phyloP scores from a whole-genome alignment of 192 early-diverging fungal species.

The Backusella macrospora region DNA sequence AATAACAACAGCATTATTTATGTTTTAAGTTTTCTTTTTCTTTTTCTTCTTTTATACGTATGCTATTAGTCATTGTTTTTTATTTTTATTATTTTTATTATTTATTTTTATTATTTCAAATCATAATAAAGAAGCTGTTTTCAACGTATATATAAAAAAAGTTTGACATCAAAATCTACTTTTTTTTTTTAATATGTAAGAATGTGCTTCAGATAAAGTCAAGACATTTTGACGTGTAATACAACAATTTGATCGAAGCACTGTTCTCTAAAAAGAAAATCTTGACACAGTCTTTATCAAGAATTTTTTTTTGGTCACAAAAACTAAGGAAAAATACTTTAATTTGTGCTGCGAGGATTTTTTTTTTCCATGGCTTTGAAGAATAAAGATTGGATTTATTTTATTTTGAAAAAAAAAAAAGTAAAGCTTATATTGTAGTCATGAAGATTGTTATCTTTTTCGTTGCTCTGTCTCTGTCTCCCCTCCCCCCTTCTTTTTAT shows the following conservation, averaged over 20 bases:
- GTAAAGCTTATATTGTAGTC: too few relatives aligned
- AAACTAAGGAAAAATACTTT: neutral
- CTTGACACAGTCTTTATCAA: slow-evolving; percentile 1
- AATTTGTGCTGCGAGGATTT: neutral
- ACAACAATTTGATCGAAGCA: neutral
- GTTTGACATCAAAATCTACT: neutral
- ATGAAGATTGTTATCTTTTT: neutral
- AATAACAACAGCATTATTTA: too few relatives aligned
- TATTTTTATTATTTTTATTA: neutral
- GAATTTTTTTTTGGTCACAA: neutral
- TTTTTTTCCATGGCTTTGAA: neutral
- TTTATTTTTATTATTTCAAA: neutral
- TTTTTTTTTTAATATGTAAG: neutral
- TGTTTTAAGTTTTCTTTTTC: too few relatives aligned
- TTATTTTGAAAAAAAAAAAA: neutral
- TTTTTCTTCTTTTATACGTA: neutral
- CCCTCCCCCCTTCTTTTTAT: too few relatives aligned
- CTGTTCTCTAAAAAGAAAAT: neutral
- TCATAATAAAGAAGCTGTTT: neutral
- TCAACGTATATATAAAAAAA: neutral
- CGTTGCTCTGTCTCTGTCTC: neutral
- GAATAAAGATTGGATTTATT: neutral
- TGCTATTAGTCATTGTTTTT: neutral
- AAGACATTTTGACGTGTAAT: neutral
- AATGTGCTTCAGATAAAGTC: neutral